A percentile compares a stretch with the other conserved stretches of the same genome.
phyloP scores from a whole-genome alignment of 306 rosid genomes.

The Gleditsia sinensis region DNA sequence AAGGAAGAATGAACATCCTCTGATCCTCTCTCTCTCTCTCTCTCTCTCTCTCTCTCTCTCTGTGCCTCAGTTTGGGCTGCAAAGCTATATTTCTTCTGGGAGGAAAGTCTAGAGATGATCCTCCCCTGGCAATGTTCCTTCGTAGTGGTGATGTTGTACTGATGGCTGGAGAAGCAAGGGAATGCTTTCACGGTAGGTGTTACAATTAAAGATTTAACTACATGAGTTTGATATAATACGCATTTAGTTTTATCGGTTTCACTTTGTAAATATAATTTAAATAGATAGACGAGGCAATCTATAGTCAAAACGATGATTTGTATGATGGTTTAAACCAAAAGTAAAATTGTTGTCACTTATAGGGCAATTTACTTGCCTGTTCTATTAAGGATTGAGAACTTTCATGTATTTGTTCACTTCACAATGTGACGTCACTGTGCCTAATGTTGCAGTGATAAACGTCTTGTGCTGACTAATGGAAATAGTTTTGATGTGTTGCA shows the following conservation, averaged over 20 bases:
- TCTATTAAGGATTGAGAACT: background rate
- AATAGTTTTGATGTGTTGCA: constrained; percentile 42
- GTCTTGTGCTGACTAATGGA: constrained; percentile 19
- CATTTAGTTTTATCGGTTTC: background rate
- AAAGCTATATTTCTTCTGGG: constrained; percentile 93
- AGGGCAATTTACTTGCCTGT: constrained; percentile 14
- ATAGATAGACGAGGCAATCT: background rate
- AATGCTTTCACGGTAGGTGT: constrained; percentile 84
- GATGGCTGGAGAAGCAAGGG: constrained; percentile 95
- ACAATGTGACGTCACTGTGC: background rate
- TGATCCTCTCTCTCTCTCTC: too few species aligned
- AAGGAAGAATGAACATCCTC: constrained; percentile 16
- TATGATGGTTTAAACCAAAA: constrained; percentile 17
- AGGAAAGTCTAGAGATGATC: constrained; percentile 82
- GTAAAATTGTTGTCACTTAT: background rate
- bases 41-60: too few species aligned
- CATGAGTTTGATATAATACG: background rate
- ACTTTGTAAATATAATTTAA: background rate
- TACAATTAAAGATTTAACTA: constrained; percentile 4
- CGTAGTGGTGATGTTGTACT: constrained; percentile 95
- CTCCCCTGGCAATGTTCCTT: constrained; percentile 88
- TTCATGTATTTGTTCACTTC: background rate
- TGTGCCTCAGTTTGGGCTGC: constrained; percentile 79
- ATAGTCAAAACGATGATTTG: background rate
- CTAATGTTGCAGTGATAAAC: background rate